phyloP scores from a whole-genome alignment of 768 basidiomycete genomes.

The Lactarius evosmus region DNA sequence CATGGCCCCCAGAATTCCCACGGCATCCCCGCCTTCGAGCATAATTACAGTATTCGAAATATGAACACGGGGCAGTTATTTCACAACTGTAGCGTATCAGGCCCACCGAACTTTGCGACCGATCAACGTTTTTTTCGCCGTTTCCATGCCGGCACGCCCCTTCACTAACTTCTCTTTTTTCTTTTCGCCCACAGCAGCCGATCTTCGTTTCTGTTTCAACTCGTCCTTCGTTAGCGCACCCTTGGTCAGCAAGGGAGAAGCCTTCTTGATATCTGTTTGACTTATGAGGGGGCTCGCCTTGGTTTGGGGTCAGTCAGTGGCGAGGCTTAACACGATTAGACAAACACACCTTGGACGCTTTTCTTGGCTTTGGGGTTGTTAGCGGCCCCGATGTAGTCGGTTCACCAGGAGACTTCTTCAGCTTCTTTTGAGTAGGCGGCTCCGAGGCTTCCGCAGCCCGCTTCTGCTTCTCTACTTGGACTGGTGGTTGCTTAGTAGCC shows the following conservation, averaged over 20 bases:
- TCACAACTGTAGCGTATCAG: background rate
- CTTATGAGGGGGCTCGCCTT: background rate
- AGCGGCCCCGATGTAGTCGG: background rate
- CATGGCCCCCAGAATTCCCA: background rate
- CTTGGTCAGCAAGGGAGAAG: constrained; percentile 14
- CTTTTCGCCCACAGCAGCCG: constrained; percentile 44
- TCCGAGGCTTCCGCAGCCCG: constrained; percentile 40
- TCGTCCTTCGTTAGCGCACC: constrained; percentile 40
- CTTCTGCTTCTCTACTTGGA: constrained; percentile 38
- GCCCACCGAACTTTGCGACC: constrained; percentile 33
- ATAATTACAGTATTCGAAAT: background rate
- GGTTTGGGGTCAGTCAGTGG: background rate
- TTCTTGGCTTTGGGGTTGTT: background rate
- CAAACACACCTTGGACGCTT: background rate
- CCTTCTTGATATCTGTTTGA: constrained; percentile 28
- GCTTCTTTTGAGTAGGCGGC: constrained; percentile 31
- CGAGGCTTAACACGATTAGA: background rate
- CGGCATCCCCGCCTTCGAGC: background rate
- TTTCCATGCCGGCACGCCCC: constrained; percentile 41
- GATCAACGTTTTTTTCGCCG: constrained; percentile 52
- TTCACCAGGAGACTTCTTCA: background rate
- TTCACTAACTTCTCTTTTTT: constrained; percentile 51
- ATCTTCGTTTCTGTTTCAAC: constrained; percentile 51
- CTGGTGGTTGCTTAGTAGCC: constrained; percentile 13
- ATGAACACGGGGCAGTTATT: background rate